These are phyloP conservation scores for Circinella umbellata DNA, from an alignment of 371 early-diverging fungal species.

Conservation along the genomic window DNA sequence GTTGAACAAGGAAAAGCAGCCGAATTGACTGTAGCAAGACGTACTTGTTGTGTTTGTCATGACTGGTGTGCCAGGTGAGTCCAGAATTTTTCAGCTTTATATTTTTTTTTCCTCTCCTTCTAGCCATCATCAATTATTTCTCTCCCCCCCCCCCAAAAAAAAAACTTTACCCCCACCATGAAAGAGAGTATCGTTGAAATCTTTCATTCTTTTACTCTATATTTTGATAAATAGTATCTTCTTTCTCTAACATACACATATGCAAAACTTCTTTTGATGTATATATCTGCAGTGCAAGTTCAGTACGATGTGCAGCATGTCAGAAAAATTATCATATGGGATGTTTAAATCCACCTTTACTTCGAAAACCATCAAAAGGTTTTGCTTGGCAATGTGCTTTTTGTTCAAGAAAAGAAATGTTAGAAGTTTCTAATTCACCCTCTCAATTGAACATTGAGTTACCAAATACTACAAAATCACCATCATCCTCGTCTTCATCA, in stretches of 20 bases:
- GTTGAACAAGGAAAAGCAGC: conserved; percentile 82
- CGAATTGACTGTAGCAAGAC: conserved; percentile 72
- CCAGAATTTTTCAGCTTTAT: neutral
- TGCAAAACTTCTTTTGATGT: neutral
- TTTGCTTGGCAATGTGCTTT: conserved; percentile 84
- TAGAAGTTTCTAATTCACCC: neutral
- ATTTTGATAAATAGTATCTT: neutral
- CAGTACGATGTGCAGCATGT: conserved; percentile 75
- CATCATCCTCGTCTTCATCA: conserved; percentile 24
- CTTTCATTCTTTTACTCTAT: neutral
- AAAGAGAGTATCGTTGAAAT: no score
- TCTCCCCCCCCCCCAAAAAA: neutral
- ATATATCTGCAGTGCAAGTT: conserved; percentile 41
- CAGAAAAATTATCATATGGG: conserved; percentile 77
- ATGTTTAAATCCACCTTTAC: conserved; percentile 77
- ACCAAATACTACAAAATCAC: conserved; percentile 20
- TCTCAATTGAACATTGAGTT: neutral
- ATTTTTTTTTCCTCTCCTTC: no score
- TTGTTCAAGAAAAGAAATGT: conserved; percentile 52
- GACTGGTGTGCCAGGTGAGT: conserved; percentile 77
- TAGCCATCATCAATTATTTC: neutral
- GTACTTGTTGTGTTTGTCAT: conserved; percentile 79
- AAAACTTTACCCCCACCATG: no score
- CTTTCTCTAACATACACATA: neutral
- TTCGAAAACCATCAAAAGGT: conserved; percentile 77